phyloP scores from a whole-genome alignment of 2,329 filamentous ascomycete genomes.

The Hypoxylon sp. region DNA sequence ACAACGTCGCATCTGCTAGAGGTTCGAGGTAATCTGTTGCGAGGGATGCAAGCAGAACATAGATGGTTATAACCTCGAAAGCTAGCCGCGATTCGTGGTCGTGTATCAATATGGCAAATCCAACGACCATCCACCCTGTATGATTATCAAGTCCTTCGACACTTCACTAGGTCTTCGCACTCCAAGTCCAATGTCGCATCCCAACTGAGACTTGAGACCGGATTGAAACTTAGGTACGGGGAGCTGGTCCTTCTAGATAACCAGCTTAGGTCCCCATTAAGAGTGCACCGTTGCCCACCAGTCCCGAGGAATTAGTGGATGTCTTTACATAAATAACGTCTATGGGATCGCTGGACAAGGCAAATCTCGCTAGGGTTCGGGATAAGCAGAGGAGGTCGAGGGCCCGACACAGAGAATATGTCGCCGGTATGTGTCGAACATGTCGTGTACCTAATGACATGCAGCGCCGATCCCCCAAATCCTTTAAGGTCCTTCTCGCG shows the following conservation, averaged over 20 bases:
- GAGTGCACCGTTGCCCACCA: not conserved
- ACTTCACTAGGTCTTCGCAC: not conserved
- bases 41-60: not conserved
- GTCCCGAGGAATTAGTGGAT: not conserved
- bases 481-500: not conserved
- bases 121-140: not conserved
- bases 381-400: conserved; percentile 85
- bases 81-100: not conserved
- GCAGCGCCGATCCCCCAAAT: not conserved
- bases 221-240: not conserved
- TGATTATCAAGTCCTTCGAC: not conserved
- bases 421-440: conserved; percentile 54
- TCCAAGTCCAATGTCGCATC: not conserved
- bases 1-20: not conserved
- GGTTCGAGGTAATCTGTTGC: not conserved
- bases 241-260: not conserved
- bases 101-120: not conserved
- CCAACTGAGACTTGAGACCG: not conserved
- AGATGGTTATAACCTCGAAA: not conserved
- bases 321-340: not conserved
- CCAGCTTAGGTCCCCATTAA: not conserved
- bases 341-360: conserved; percentile 32
- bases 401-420: conserved; percentile 79
- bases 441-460: not conserved
- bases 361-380: conserved; percentile 63